A percentile compares a stretch with the other conserved stretches of the same genome.
Conservation (phyloP, 352 stramenopile genomes). For the Phytophthora sojae region DNA sequence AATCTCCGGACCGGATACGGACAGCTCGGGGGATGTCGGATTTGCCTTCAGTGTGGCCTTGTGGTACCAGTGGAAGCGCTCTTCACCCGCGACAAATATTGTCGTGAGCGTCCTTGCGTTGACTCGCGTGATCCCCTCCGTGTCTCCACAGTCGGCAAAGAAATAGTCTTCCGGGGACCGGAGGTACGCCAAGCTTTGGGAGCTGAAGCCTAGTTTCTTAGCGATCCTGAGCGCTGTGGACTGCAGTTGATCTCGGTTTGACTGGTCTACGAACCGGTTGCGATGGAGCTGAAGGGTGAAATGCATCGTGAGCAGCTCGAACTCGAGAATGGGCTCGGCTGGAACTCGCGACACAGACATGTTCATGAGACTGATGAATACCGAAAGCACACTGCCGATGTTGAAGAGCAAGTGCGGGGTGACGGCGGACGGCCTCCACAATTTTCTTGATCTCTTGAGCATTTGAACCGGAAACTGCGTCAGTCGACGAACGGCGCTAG, state of each 20-base stretch:
- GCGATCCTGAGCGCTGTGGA: constrained; percentile 29
- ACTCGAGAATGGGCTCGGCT: constrained; percentile 32
- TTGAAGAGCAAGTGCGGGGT: constrained; percentile 56
- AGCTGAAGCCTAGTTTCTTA: constrained; percentile 50
- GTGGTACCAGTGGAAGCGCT: constrained; percentile 76
- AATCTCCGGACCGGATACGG: constrained; percentile 6
- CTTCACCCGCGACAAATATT: constrained; percentile 59
- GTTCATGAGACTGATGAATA: constrained; percentile 62
- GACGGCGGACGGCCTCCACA: constrained; percentile 37
- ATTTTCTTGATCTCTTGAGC: constrained; percentile 37
- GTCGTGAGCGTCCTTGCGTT: constrained; percentile 33
- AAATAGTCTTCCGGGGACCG: constrained; percentile 34
- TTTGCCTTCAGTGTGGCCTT: constrained; percentile 37
- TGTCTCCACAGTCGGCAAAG: constrained; percentile 59
- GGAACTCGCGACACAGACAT: constrained; percentile 31
- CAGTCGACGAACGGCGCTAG: constrained; percentile 31
- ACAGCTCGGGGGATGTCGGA: constrained; percentile 6
- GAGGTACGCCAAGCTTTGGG: constrained; percentile 37
- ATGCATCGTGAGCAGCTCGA: constrained; percentile 53
- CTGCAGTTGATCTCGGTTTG: constrained; percentile 28
- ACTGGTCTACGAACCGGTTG: constrained; percentile 36
- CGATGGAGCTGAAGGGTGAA: constrained; percentile 53
- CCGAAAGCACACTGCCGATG: constrained; percentile 50
- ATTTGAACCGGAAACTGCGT: constrained; percentile 54
- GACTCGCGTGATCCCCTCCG: constrained; percentile 48